phyloP scores from a whole-genome alignment of 352 stramenopile genomes.

The Phytophthora lateralis region DNA sequence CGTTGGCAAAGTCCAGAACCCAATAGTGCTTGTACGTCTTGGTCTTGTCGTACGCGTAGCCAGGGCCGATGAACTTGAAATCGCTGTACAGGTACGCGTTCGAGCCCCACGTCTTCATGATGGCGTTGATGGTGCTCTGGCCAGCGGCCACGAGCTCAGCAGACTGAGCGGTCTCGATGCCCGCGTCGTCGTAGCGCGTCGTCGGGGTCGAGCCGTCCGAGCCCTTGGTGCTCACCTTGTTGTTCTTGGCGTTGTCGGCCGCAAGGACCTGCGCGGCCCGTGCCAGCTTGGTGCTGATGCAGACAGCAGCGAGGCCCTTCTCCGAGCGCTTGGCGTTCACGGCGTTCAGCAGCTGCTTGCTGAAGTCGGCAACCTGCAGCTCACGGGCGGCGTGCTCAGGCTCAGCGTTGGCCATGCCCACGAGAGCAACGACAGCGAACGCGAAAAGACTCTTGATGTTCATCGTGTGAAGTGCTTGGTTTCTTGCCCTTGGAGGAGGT shows the following conservation, averaged over 20 bases:
- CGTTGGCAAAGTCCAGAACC: slow-evolving; percentile 37
- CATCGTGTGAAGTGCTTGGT: slow-evolving; percentile 16
- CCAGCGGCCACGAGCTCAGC: slow-evolving; percentile 51
- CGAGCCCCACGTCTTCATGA: slow-evolving; percentile 49
- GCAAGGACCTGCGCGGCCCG: slow-evolving; percentile 30
- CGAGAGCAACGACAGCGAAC: slow-evolving; percentile 23
- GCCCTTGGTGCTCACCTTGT: slow-evolving; percentile 36
- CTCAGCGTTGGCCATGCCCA: slow-evolving; percentile 26
- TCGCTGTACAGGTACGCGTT: slow-evolving; percentile 42
- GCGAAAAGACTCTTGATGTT: slow-evolving; percentile 40
- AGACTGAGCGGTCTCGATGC: slow-evolving; percentile 24
- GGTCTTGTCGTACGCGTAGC: slow-evolving; percentile 31
- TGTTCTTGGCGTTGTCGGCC: slow-evolving; percentile 31
- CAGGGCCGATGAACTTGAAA: slow-evolving; percentile 27
- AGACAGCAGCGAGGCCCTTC: slow-evolving; percentile 37
- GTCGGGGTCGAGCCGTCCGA: slow-evolving; percentile 36
- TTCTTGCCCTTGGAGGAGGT: slow-evolving; percentile 9
- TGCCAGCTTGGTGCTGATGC: slow-evolving; percentile 44
- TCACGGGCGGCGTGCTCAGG: slow-evolving; percentile 16
- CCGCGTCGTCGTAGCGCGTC: slow-evolving; percentile 28
- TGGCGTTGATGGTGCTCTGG: slow-evolving; percentile 28
- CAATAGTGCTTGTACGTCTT: slow-evolving; percentile 39
- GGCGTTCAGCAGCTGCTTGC: slow-evolving; percentile 34
- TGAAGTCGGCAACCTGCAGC: slow-evolving; percentile 46
- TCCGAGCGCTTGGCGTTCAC: slow-evolving; percentile 46